Base-by-base conservation (phyloP, 805 yeast species). In the Myxozyma melibiosi region DNA sequence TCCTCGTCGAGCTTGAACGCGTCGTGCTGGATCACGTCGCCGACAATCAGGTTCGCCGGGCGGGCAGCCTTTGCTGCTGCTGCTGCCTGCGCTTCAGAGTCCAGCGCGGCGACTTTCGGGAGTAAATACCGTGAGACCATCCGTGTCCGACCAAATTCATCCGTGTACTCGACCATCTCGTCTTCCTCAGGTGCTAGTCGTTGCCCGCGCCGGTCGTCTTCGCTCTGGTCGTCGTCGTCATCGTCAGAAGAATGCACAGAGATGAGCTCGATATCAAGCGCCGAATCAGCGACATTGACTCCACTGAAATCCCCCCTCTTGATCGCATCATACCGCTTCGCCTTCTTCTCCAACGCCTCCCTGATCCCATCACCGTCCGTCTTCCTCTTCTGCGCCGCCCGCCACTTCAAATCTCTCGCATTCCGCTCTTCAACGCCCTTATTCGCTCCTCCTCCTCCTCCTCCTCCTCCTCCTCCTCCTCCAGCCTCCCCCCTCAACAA, bases 91-190 rank as follows among this genome's bases (percentile, higher is more conserved):
- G 50, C 47, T 18, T 50, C 56, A 1, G 39, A 41, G 11, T 54
- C 55, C 2, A 25, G 41, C 14, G 28, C 51, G 30, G 35, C 39
- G 3, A 55, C 30, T 20, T 48, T 37, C 9, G 47, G 47, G 2
- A 56, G 25, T 20, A 57, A 20, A 31, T 39, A 57, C 3, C 52
- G 51, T 7, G 65, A 41, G 6, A 64, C 57, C 51, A 40, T 62
- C 24, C 68, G 43, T 11, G 64, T 51, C 18, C 68, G 52, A 9
- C 68, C 68, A 59, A 65, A 65, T 30, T 65, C 68, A 38, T 65
- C 68, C 18, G 55, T 50, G 22, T 47, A 49, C 42, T 65, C 68
- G 6, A 65, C 58, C 48, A 55, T 20, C 14, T 61, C 61, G 14
- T 58, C 59, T 34, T 34, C 41, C 18, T 45, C 31, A 1, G 50